phyloP scores from a whole-genome alignment of 768 basidiomycete species.

The Mycena epipterygia region DNA sequence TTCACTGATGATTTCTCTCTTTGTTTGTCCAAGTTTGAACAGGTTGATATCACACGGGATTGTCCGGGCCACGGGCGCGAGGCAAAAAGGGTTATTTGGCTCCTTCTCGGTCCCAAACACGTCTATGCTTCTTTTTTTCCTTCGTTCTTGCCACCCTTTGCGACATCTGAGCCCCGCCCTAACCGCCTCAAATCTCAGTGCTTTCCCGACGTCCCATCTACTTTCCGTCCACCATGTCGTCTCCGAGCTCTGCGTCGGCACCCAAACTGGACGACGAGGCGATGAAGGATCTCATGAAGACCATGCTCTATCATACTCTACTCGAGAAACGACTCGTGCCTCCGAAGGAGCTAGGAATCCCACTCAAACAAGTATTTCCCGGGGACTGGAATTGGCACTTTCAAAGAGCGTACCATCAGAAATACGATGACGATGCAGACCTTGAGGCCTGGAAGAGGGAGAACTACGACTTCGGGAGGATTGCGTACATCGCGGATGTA shows the following conservation, averaged over 20 bases:
- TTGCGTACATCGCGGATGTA: not conserved
- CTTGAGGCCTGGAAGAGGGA: not conserved
- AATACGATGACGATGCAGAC: slow-evolving; percentile 20
- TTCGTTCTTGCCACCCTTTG: too few species aligned
- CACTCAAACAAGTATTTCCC: not conserved
- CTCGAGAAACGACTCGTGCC: not conserved
- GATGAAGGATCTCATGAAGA: not conserved
- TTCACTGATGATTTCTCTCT: too few species aligned
- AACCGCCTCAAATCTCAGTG: too few species aligned
- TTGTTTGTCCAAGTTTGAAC: too few species aligned
- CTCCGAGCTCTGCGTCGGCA: not conserved
- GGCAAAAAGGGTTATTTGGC: too few species aligned
- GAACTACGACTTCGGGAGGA: not conserved
- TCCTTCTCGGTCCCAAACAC: too few species aligned
- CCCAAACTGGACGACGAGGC: not conserved
- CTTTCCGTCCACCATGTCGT: slow-evolving; percentile 6
- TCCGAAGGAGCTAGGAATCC: slow-evolving; percentile 19
- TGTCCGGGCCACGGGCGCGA: too few species aligned
- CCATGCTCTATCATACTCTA: not conserved
- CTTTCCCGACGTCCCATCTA: too few species aligned
- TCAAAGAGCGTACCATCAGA: not conserved
- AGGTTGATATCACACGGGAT: too few species aligned
- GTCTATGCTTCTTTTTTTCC: too few species aligned
- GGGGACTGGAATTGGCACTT: slow-evolving; percentile 22
- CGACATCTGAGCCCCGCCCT: too few species aligned